phyloP scores from a whole-genome alignment of 345 rosid genomes.

The Leavenworthia alabamica region DNA sequence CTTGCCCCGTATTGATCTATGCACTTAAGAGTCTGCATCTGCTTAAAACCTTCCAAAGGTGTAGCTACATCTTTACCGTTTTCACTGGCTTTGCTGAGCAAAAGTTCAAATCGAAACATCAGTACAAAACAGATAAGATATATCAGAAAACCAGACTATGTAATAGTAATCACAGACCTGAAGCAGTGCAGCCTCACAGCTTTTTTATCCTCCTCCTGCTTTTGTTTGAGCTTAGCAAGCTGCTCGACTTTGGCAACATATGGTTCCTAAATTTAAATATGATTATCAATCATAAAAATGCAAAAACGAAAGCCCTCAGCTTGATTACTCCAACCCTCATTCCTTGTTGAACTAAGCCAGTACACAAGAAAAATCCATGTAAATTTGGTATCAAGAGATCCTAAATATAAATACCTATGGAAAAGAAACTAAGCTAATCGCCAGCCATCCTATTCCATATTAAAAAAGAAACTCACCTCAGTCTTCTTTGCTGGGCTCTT shows the following conservation, averaged over 20 bases:
- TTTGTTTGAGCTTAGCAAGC: conserved; percentile 57
- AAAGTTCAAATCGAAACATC: conserved; percentile 3
- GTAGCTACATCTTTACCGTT: conserved; percentile 26
- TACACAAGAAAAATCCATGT: neutral
- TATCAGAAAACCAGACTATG: conserved; percentile 12
- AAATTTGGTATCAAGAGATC: neutral
- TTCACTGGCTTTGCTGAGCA: conserved; percentile 33
- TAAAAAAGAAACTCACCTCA: conserved; percentile 3
- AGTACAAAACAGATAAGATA: conserved; percentile 12
- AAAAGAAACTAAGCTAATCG: neutral
- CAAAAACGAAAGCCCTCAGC: neutral
- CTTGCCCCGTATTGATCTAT: conserved; percentile 37
- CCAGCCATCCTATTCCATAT: neutral
- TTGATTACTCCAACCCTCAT: neutral
- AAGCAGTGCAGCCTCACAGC: conserved; percentile 58
- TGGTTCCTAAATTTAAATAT: conserved; percentile 38
- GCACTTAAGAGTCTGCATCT: conserved; percentile 50
- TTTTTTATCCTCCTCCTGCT: conserved; percentile 76
- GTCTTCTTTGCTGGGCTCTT: neutral
- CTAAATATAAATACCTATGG: neutral
- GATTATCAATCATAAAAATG: neutral
- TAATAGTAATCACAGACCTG: conserved; percentile 38
- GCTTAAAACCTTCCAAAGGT: conserved; percentile 36
- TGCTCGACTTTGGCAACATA: conserved; percentile 52
- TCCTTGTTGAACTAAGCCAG: neutral